Evolutionary conservation across 1,284 basidiomycete genomes (phyloP).

Genomic region (Apiotrichum gracile): DNA sequence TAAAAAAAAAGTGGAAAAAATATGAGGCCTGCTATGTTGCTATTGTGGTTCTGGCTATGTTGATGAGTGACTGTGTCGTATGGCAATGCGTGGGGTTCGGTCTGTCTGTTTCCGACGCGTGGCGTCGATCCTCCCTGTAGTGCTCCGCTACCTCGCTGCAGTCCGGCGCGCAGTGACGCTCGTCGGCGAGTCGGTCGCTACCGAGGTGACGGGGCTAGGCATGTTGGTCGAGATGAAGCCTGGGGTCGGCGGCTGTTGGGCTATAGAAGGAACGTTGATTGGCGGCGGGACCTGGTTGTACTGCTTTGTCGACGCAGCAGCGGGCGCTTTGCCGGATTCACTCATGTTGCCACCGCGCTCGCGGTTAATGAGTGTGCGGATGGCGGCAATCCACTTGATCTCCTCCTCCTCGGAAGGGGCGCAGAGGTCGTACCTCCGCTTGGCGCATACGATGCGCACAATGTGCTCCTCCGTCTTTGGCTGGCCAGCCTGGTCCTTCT

Average conservation of each 20-base stretch:
- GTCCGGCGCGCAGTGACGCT: not conserved
- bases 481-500: not conserved
- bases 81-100: no score
- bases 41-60: no score
- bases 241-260: conserved; percentile 37
- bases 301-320: not conserved
- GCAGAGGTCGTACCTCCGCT: conserved; percentile 79
- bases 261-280: conserved; percentile 24
- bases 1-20: no score
- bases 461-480: conserved; percentile 52
- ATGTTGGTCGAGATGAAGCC: not conserved
- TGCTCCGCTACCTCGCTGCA: not conserved
- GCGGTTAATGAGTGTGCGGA: conserved; percentile 70
- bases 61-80: no score
- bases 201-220: not conserved
- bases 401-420: conserved; percentile 97
- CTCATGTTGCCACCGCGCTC: conserved; percentile 18
- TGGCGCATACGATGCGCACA: conserved; percentile 95
- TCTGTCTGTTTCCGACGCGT: no score
- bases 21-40: no score
- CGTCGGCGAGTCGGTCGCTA: not conserved
- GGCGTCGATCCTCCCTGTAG: no score
- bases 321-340: not conserved
- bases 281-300: not conserved
- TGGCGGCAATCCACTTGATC: conserved; percentile 93